These are phyloP conservation scores for Fusarium hostae DNA, from an alignment of 2,329 filamentous ascomycete genomes.

Conservation along the genomic window DNA sequence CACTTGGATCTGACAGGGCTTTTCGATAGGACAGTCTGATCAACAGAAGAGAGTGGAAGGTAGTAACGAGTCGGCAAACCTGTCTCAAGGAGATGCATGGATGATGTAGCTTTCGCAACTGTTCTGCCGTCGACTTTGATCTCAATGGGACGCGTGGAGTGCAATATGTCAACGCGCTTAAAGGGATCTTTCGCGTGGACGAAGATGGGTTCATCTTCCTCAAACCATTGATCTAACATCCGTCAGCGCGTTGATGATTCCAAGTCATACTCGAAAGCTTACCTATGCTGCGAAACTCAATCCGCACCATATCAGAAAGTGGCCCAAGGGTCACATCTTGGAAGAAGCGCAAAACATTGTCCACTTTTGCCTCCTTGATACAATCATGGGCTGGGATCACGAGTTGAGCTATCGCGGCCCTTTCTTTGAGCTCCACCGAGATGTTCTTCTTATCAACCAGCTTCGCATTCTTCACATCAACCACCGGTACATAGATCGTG, in stretches of 20 bases:
- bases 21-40: slow-evolving; percentile 56
- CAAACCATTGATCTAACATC: slow-evolving; percentile 54
- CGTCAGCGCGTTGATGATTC: not conserved
- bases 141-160: slow-evolving; percentile 63
- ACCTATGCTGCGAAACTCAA: slow-evolving; percentile 53
- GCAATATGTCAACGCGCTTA: slow-evolving; percentile 71
- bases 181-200: slow-evolving; percentile 75
- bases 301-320: slow-evolving; percentile 48
- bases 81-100: slow-evolving; percentile 70
- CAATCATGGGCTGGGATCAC: slow-evolving; percentile 43
- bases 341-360: slow-evolving; percentile 53
- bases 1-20: slow-evolving; percentile 67
- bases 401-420: slow-evolving; percentile 48
- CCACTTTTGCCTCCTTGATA: slow-evolving; percentile 43
- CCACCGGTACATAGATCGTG: slow-evolving; percentile 55
- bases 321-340: slow-evolving; percentile 51
- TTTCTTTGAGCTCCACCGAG: slow-evolving; percentile 36
- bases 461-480: slow-evolving; percentile 46
- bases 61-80: slow-evolving; percentile 69
- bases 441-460: slow-evolving; percentile 45
- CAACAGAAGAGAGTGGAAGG: slow-evolving; percentile 63
- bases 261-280: not conserved
- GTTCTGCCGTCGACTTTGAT: slow-evolving; percentile 59
- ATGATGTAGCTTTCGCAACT: slow-evolving; percentile 58
- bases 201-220: slow-evolving; percentile 69